Conservation (phyloP, 2,329 filamentous ascomycete genomes). For the Shiraia sp. region DNA sequence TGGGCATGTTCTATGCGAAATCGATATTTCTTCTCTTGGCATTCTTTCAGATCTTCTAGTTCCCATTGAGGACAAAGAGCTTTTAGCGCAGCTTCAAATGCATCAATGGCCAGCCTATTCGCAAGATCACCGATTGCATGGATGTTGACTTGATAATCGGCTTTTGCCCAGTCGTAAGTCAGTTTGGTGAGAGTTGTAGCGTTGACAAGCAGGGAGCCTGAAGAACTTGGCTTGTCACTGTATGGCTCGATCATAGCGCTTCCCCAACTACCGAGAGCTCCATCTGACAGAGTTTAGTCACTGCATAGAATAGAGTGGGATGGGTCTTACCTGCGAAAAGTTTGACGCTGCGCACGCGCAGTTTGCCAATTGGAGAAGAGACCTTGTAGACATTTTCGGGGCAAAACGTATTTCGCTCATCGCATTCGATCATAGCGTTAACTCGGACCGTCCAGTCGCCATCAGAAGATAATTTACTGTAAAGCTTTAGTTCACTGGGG, state of each 20-base stretch:
- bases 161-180: conserved; percentile 61
- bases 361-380: conserved; percentile 51
- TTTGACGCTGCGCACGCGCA: conserved; percentile 67
- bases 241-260: conserved; percentile 74
- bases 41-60: conserved; percentile 53
- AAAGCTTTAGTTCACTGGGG: conserved; percentile 59
- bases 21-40: conserved; percentile 48
- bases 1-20: conserved; percentile 74
- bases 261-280: conserved; percentile 72
- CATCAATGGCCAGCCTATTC: conserved; percentile 66
- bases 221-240: conserved; percentile 63
- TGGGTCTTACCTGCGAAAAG: conserved; percentile 63
- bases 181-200: conserved; percentile 60
- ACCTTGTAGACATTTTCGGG: conserved; percentile 54
- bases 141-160: conserved; percentile 70
- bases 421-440: conserved; percentile 71
- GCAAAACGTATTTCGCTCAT: conserved; percentile 67
- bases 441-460: conserved; percentile 65
- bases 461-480: conserved; percentile 54
- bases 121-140: conserved; percentile 74
- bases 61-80: conserved; percentile 53
- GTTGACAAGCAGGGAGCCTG: conserved; percentile 69
- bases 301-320: too few species aligned
- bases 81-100: conserved; percentile 62
- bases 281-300: conserved; percentile 54